Conservation (phyloP, 805 yeast genomes). For the Wickerhamomyces canadensis region DNA sequence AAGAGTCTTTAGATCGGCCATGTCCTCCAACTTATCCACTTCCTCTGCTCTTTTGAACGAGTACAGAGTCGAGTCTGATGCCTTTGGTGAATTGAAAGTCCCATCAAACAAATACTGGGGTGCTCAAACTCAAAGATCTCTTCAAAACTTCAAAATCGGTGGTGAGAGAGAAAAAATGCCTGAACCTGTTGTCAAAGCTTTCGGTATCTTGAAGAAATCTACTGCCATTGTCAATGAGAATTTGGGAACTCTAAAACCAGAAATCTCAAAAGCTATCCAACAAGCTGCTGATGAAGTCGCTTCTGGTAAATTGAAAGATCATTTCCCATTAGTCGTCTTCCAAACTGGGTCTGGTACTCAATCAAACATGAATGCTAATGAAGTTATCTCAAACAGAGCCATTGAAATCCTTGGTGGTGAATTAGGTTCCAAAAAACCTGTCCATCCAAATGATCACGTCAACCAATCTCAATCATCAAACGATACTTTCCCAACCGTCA, state of each 20-base stretch:
- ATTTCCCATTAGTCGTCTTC: conserved; percentile 97
- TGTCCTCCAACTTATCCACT: conserved; percentile 5
- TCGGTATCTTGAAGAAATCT: conserved; percentile 90
- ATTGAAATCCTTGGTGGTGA: conserved; percentile 92
- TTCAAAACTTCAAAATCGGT: conserved; percentile 92
- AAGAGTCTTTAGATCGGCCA: conserved; percentile 1
- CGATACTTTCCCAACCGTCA: conserved; percentile 98
- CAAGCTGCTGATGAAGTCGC: conserved; percentile 94
- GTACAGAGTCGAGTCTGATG: conserved; percentile 79
- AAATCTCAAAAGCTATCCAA: conserved; percentile 77
- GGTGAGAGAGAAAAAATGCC: conserved; percentile 90
- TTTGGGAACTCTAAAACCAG: conserved; percentile 79
- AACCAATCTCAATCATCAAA: conserved; percentile 98
- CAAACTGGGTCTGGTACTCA: conserved; percentile 99
- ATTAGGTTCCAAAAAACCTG: conserved; percentile 87
- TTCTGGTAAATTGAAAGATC: conserved; percentile 85
- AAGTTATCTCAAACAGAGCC: conserved; percentile 97
- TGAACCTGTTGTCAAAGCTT: conserved; percentile 82
- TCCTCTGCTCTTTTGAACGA: conserved; percentile 3
- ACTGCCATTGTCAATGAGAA: conserved; percentile 86
- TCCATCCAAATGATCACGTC: conserved; percentile 98
- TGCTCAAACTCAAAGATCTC: conserved; percentile 94
- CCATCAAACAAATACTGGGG: conserved; percentile 91
- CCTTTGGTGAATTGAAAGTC: conserved; percentile 95
- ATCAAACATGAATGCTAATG: conserved; percentile 98